Percentiles rank a stretch among this genome's conserved stretches.
These are phyloP conservation scores for Ambrosiella cleistominuta DNA, from an alignment of 2,329 filamentous ascomycete species.

Conservation along the genomic window DNA sequence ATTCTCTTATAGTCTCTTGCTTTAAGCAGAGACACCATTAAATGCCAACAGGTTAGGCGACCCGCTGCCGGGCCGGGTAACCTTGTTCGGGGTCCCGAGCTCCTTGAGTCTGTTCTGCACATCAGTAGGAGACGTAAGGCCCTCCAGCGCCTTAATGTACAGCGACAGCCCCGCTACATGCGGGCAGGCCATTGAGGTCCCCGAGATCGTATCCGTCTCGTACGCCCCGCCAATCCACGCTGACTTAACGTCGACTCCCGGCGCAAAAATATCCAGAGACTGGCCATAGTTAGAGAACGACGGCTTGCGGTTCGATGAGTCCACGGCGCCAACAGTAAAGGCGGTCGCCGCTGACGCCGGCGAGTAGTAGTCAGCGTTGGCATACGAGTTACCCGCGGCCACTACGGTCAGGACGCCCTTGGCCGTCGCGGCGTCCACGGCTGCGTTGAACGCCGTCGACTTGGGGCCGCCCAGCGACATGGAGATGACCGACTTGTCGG, in stretches of 20 bases:
- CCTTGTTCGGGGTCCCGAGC: constrained; percentile 24
- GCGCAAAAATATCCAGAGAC: constrained; percentile 32
- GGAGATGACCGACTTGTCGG: constrained; percentile 30
- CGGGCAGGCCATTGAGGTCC: constrained; percentile 45
- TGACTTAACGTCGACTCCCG: constrained; percentile 28
- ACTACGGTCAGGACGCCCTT: constrained; percentile 34
- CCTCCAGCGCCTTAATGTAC: constrained; percentile 29
- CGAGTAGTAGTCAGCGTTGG: constrained; percentile 24
- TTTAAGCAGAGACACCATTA: constrained; percentile 25
- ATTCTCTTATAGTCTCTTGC: background rate
- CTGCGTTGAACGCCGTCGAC: constrained; percentile 31
- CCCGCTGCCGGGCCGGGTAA: constrained; percentile 24
- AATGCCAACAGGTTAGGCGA: constrained; percentile 37
- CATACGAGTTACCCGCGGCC: constrained; percentile 34
- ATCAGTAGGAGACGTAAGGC: constrained; percentile 24
- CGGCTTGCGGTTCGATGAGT: constrained; percentile 22
- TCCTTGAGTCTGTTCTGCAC: constrained; percentile 30
- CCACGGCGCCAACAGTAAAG: constrained; percentile 35
- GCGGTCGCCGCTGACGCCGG: constrained; percentile 31
- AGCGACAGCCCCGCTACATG: constrained; percentile 40
- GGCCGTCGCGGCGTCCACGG: constrained; percentile 28
- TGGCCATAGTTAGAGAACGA: constrained; percentile 33
- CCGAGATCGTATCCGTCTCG: constrained; percentile 25
- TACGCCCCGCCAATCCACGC: constrained; percentile 25
- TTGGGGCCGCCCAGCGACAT: constrained; percentile 35